These are phyloP conservation scores for Onygenales sp. DNA, from an alignment of 2,329 filamentous ascomycete species.

Conservation along the genomic window DNA sequence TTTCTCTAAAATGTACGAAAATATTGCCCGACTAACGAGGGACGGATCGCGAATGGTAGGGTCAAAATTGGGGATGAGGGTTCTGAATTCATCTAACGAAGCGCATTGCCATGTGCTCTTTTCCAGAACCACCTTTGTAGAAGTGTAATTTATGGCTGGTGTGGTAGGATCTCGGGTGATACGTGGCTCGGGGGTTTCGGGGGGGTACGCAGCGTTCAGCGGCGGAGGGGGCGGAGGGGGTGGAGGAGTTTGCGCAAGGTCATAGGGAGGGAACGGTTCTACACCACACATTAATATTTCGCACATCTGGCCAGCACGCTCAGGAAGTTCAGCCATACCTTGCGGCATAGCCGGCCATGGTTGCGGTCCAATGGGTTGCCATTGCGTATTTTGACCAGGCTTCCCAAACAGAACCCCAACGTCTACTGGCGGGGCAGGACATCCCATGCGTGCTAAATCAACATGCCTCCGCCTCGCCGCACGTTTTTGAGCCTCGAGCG, in stretches of 20 bases:
- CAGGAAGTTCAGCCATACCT: not conserved
- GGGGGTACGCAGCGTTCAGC: not conserved
- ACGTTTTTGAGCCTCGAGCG: slow-evolving; percentile 51
- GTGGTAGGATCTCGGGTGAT: not conserved
- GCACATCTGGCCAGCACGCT: not conserved
- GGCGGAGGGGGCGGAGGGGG: not conserved
- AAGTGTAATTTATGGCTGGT: not conserved
- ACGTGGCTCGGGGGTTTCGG: not conserved
- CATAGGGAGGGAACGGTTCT: not conserved
- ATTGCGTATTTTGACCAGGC: slow-evolving; percentile 16
- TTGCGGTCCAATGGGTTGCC: not conserved
- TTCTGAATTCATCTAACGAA: not conserved
- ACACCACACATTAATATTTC: not conserved
- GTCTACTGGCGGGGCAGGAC: slow-evolving; percentile 23
- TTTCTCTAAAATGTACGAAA: slow-evolving; percentile 12
- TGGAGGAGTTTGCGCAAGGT: not conserved
- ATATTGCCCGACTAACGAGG: not conserved
- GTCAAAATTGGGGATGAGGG: not conserved
- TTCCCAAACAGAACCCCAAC: slow-evolving; percentile 32
- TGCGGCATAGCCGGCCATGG: not conserved
- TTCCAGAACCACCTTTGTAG: not conserved
- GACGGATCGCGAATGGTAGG: not conserved
- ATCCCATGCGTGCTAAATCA: slow-evolving; percentile 30
- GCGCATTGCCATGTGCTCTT: not conserved
- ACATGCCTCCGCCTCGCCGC: slow-evolving; percentile 48